Conservation (phyloP, 1,284 basidiomycete species). For the Bjerkandera adusta region DNA sequence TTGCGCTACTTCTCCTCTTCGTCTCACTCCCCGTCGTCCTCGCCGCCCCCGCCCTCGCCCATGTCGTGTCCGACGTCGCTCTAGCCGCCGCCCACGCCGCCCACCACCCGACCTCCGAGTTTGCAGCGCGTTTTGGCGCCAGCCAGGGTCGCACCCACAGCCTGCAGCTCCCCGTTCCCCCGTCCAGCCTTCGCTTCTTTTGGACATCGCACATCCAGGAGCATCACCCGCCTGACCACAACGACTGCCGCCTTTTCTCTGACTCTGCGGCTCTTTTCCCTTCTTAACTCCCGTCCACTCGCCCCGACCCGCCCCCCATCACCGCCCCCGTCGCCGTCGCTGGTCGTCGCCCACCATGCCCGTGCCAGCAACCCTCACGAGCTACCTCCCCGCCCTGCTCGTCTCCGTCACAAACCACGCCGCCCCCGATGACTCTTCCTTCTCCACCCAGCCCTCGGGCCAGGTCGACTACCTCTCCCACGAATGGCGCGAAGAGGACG, state of each 20-base stretch:
- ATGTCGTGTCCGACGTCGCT: conserved; percentile 35
- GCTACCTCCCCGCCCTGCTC: conserved; percentile 68
- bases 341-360: conserved; percentile 22
- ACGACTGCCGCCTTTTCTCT: conserved; percentile 7
- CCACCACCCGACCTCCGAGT: conserved; percentile 9
- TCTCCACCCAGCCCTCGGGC: conserved; percentile 62
- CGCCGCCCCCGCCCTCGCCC: conserved; percentile 41
- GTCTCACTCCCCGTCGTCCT: not conserved
- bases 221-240: conserved; percentile 13
- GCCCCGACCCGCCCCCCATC: not conserved
- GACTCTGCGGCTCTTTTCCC: conserved; percentile 7
- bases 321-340: conserved; percentile 6
- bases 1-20: conserved; percentile 2
- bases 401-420: conserved; percentile 58
- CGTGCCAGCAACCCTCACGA: conserved; percentile 31
- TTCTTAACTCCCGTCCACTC: conserved; percentile 13
- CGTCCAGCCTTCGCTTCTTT: conserved; percentile 14
- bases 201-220: conserved; percentile 10
- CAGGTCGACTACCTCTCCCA: conserved; percentile 90
- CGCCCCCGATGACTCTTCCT: conserved; percentile 63
- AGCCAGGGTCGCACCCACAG: conserved; percentile 11
- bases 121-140: conserved; percentile 15
- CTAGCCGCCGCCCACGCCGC: conserved; percentile 24
- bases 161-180: conserved; percentile 9
- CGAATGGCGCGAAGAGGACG: conserved; percentile 97